Base-by-base conservation (phyloP, 306 rosid genomes). In the Lablab purpureus region DNA sequence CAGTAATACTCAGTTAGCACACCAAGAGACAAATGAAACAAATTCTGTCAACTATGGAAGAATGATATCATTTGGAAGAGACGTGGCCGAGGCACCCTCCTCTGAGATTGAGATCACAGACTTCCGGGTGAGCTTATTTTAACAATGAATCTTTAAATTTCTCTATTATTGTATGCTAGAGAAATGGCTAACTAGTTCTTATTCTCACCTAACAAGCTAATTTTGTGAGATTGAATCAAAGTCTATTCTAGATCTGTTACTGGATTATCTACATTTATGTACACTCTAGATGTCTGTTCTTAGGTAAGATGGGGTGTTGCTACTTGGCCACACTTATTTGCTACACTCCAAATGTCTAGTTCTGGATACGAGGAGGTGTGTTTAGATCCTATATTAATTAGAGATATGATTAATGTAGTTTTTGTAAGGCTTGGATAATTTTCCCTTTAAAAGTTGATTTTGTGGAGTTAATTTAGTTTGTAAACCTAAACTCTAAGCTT, bases 51-150 rank as follows among this genome's bases (percentile, higher is more conserved):
- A 87, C 37, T 93, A 87, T 70, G 98, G 98, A 75, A 87, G 94
- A 56, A 81, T 93, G 10, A 91, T 93, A 87, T 91, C 97, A 13
- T 93, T 93, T 76, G 97, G 97, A 10, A 88, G 84, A 83, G 88
- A 88, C 8, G 85, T 89, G 36, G 94, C 97, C 10, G 93, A 88
- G 73, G 94, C 98, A 64, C 82, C n/a, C 71, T 87, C 87, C 23
- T 49, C 88, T 69, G 79, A 87, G 83, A 87, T 93, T 45, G 89
- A 93, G 50, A 87, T 82, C 75, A 49, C 52, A 66, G 97, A 89
- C 60, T 93, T 93, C 80, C 81, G 60, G 87, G 97, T 93, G 85
- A 89, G 85, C 41, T 30, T 55, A 27, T 46, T 22, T 45, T 64
- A 22, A 27, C 54, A 46, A 7, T 67, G 56, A 37, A 78, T 63